Percentiles rank a stretch among this genome's conserved stretches.
phyloP scores from a whole-genome alignment of 148 eudicot species.

The Camellia lanceoleosa region DNA sequence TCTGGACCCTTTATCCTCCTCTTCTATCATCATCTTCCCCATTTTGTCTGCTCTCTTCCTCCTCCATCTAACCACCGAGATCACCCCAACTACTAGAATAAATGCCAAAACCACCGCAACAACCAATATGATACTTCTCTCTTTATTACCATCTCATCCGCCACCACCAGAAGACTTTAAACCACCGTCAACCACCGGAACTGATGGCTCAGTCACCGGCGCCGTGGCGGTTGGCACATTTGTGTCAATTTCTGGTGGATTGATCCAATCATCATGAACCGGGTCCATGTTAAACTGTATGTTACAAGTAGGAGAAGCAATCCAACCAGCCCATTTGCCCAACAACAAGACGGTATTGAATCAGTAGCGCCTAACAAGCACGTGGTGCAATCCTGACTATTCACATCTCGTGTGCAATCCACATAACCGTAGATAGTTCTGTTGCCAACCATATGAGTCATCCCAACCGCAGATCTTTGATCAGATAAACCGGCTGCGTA shows the following conservation, averaged over 20 bases:
- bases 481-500: neutral
- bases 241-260: neutral
- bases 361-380: neutral
- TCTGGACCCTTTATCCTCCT: neutral
- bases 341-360: neutral
- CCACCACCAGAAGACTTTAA: neutral
- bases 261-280: neutral
- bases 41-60: neutral
- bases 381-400: neutral
- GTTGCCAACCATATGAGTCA: neutral
- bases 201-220: too few species aligned
- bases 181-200: too few species aligned
- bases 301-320: slow-evolving; percentile 7
- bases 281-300: slow-evolving; percentile 16
- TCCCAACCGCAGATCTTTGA: neutral
- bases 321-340: slow-evolving; percentile 12
- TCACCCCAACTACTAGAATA: neutral
- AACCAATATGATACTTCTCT: neutral
- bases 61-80: neutral
- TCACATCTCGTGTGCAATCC: slow-evolving; percentile 12
- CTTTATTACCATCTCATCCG: neutral
- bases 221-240: neutral
- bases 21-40: neutral
- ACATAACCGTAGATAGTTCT: slow-evolving; percentile 7
- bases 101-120: neutral